A percentile compares a stretch with the other conserved stretches of the same genome.
phyloP scores from a whole-genome alignment of 139 green algal species.

The Coccomyxa sp. region DNA sequence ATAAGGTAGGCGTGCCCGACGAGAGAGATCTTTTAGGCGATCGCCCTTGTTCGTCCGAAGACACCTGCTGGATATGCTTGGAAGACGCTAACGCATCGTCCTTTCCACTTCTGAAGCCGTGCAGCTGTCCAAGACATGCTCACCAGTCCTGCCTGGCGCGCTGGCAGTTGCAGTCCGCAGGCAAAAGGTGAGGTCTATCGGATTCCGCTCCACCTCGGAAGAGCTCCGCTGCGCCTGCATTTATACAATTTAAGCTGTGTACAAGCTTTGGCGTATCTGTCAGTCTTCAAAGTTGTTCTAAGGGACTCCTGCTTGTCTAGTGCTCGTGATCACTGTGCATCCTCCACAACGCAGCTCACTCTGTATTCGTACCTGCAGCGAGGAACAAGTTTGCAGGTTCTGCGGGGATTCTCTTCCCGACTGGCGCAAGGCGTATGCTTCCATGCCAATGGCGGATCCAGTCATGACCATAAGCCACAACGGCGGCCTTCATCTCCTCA shows the following conservation, averaged over 20 bases:
- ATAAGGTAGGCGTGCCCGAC: too few relatives aligned
- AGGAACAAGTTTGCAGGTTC: slow-evolving; percentile 26
- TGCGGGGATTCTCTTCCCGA: slow-evolving; percentile 23
- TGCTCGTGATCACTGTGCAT: too few relatives aligned
- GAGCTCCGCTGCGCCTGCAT: too few relatives aligned
- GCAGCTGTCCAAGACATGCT: slow-evolving; percentile 17
- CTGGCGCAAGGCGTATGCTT: slow-evolving; percentile 16
- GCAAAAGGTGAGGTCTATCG: slow-evolving; percentile 12
- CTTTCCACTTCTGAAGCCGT: slow-evolving; percentile 2
- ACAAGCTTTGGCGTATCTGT: too few relatives aligned
- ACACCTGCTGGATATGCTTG: slow-evolving; percentile 33
- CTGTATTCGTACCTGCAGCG: slow-evolving; percentile 4
- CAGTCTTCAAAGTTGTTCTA: too few relatives aligned
- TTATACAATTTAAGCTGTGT: too few relatives aligned
- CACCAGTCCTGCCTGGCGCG: slow-evolving; percentile 24
- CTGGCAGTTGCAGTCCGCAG: slow-evolving; percentile 31
- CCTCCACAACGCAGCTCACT: too few relatives aligned
- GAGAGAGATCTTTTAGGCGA: too few relatives aligned
- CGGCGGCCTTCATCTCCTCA: slow-evolving; percentile 13
- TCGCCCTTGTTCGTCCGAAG: background rate
- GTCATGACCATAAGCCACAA: slow-evolving; percentile 34
- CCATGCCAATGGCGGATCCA: slow-evolving; percentile 17
- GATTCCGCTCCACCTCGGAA: background rate
- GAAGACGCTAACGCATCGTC: background rate
- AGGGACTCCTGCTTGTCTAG: too few relatives aligned